Evolutionary conservation across 1,284 basidiomycete genomes (phyloP).

Genomic region (Ustilago esculenta): DNA sequence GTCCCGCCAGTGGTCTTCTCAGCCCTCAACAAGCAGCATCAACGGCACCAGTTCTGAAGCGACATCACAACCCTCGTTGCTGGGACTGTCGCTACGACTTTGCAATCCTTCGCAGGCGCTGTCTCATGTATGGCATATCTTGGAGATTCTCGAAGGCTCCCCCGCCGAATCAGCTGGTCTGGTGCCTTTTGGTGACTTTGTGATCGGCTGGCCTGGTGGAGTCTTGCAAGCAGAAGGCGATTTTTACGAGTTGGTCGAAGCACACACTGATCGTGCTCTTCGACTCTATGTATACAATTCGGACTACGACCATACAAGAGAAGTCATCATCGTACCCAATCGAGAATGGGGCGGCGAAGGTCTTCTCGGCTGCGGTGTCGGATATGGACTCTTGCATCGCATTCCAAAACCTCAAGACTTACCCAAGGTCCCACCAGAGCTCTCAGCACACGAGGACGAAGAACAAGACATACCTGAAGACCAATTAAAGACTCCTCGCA

Average conservation of each 20-base stretch:
- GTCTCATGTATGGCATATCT: slow-evolving; percentile 83
- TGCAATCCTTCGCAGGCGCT: slow-evolving; percentile 70
- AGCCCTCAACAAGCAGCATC: slow-evolving; percentile 48
- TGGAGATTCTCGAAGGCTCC: slow-evolving; percentile 93
- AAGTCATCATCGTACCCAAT: slow-evolving; percentile 62
- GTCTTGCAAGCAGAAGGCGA: slow-evolving; percentile 85
- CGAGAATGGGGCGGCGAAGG: slow-evolving; percentile 65
- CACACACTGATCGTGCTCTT: slow-evolving; percentile 89
- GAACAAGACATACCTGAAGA: slow-evolving; percentile 19
- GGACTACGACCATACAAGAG: slow-evolving; percentile 79
- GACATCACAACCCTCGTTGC: slow-evolving; percentile 74
- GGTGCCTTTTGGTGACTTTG: slow-evolving; percentile 87
- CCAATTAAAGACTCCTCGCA: slow-evolving; percentile 31
- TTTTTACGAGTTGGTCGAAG: slow-evolving; percentile 95
- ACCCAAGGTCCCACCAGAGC: slow-evolving; percentile 39
- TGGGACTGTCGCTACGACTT: slow-evolving; percentile 90
- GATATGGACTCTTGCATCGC: slow-evolving; percentile 61
- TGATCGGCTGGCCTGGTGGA: slow-evolving; percentile 94
- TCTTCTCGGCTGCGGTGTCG: slow-evolving; percentile 62
- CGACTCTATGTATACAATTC: slow-evolving; percentile 95
- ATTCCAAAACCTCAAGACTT: slow-evolving; percentile 57
- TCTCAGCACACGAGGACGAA: slow-evolving; percentile 13
- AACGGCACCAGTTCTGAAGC: slow-evolving; percentile 32
- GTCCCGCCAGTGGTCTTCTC: slow-evolving; percentile 78
- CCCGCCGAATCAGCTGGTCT: slow-evolving; percentile 83